Evolutionary conservation across 164 flowering plant genomes (phyloP), one percentile per base, ranked within the genome.

Genomic region (Dillenia suffruticosa): DNA sequence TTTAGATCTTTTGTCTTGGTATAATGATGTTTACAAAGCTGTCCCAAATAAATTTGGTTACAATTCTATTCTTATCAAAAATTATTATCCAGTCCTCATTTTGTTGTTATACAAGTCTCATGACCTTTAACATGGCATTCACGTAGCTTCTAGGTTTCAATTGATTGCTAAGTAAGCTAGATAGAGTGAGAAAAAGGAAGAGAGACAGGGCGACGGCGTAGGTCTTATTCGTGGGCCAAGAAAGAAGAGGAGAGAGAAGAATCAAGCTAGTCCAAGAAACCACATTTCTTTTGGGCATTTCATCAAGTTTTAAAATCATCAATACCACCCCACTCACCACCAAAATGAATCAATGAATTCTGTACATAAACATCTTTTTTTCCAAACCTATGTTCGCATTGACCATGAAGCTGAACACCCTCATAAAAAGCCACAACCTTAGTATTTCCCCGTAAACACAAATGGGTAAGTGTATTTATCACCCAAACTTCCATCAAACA

Each of bases 211-310:
- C 1, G 22, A 19, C 1, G 22, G 22, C 22, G 1, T 19, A 19
- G 22, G 22, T 19, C 22, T 19, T 19, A 1, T 1, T 19, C 22
- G 1, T 19, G 22, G 22, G 22, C 22, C 1, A 19, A 1, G 1
- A 19, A 1, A 19, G 22, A 1, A 19, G 22, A 19, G 22, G 22
- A 19, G 22, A 19, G 22, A 19, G 1, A 19, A 1, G 22, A 60
- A 87, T 81, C 73, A 87, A 58, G 50, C 81, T 79, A 13, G 84
- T 87, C 87, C 87, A 84, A 0, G 89, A 79, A 12, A 84, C 89
- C 32, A 82, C 86, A 75, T 82, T 81, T 78, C 83, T 79, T 0
- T 78, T 78, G 63, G 56, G 12, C 87, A 84, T 84, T 77, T 56
- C 72, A 51, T 82, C 84, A 53, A 86, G 82, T 72, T 1, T 70